Evolutionary conservation across 306 rosid species (phyloP), one percentile per base, ranked within the genome.

Genomic region (Trifolium fragiferum): DNA sequence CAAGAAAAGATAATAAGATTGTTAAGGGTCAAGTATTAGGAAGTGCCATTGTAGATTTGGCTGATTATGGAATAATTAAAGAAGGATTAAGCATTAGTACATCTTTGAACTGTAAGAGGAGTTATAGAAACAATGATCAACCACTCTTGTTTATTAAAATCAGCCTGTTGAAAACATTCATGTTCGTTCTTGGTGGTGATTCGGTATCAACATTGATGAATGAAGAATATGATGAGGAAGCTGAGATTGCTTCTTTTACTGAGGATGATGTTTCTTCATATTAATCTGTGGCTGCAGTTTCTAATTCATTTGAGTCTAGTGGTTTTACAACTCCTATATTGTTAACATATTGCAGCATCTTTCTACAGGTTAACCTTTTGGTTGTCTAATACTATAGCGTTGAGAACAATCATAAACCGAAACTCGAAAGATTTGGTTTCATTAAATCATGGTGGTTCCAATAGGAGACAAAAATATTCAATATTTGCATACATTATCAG

Each of bases 261-360:
- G 99, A 94, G 62, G 99, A 92, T 12, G 99, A 92, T 82, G 91
- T 83, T 78, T 94, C 92, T 21, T 92, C 99, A 0, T 88, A 83
- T 81, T 91, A 97, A 49, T 94, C 98, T 61, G 66, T 13, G 14
- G 77, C 77, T 73, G 84, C 85, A 3, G 76, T 66, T 74, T 53
- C 89, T 72, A 54, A 79, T 51, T 41, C 88, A 38, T 2, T 70
- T 8, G 83, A 86, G 62, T 82, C 91, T 32, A 82, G 66, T 38
- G 80, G 80, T 13, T 70, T 78, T 54, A 20, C 76, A 18, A 82
- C 84, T 76, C 76, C 82, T 21, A 78, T 44, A 37, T 75, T 16
- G 50, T n/a, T n/a, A n/a, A n/a, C n/a, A n/a, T n/a, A n/a, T n/a
- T n/a, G n/a, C n/a, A n/a, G n/a, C n/a, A n/a, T n/a, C n/a, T n/a